A percentile compares a stretch with the other conserved stretches of the same genome.
phyloP scores from a whole-genome alignment of 2,329 filamentous ascomycete species.

The Aspergillus amoenus region DNA sequence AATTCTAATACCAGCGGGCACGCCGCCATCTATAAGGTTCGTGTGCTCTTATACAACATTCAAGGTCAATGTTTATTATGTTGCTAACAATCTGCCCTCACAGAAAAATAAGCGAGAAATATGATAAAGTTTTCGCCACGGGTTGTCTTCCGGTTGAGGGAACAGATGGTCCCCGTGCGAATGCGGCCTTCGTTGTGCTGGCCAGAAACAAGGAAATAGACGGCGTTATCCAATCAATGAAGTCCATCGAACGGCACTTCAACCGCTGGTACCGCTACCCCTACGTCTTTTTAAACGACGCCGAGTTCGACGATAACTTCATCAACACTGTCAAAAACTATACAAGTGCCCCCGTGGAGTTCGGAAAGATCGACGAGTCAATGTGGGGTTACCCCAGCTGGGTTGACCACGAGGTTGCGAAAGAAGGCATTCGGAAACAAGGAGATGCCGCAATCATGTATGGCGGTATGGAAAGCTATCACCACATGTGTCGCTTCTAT shows the following conservation, averaged over 20 bases:
- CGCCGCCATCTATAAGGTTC: conserved; percentile 86
- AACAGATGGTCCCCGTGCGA: conserved; percentile 73
- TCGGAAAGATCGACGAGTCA: conserved; percentile 83
- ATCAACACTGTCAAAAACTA: conserved; percentile 85
- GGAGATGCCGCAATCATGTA: conserved; percentile 99
- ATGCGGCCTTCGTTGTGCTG: conserved; percentile 92
- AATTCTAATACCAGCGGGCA: conserved; percentile 82
- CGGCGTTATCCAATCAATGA: conserved; percentile 92
- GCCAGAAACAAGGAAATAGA: conserved; percentile 95
- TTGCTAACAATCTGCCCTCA: conserved; percentile 20
- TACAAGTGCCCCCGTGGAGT: conserved; percentile 84
- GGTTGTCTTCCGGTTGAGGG: conserved; percentile 79
- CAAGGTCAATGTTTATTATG: not conserved
- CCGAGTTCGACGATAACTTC: conserved; percentile 93
- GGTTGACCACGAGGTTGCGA: conserved; percentile 89
- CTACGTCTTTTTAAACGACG: conserved; percentile 97
- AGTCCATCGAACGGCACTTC: conserved; percentile 97
- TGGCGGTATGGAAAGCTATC: conserved; percentile 96
- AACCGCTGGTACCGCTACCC: conserved; percentile 99
- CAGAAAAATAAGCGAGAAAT: conserved; percentile 94
- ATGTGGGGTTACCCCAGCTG: conserved; percentile 98
- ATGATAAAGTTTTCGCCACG: conserved; percentile 93
- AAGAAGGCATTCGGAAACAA: conserved; percentile 94
- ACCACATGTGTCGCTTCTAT: conserved; percentile 99
- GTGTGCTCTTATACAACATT: conserved; percentile 24